A percentile compares a stretch with the other conserved stretches of the same genome.
phyloP scores from a whole-genome alignment of 2,329 filamentous ascomycete species.

The Xylaria sp. region DNA sequence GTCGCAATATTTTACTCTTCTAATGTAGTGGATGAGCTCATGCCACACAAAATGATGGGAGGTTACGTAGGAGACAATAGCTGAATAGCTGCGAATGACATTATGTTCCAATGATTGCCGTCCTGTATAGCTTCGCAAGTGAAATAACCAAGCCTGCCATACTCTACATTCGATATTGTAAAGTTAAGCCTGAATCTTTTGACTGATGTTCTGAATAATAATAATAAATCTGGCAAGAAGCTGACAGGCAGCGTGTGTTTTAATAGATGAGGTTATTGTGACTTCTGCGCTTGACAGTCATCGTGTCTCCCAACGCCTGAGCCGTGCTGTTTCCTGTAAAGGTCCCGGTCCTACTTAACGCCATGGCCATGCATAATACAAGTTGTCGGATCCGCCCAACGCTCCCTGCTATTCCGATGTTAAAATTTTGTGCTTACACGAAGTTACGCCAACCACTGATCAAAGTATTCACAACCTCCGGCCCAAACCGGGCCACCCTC shows the following conservation, averaged over 20 bases:
- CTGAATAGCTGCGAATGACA: conserved; percentile 41
- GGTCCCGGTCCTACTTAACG: conserved; percentile 26
- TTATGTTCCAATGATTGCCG: conserved; percentile 15
- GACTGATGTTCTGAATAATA: neutral
- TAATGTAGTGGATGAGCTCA: conserved; percentile 24
- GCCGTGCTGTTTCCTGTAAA: conserved; percentile 10
- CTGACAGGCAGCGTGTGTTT: neutral
- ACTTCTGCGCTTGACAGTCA: neutral
- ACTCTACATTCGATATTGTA: neutral
- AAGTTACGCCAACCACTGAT: conserved; percentile 74
- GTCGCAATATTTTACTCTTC: conserved; percentile 30
- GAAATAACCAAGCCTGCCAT: neutral
- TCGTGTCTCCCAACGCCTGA: conserved; percentile 22
- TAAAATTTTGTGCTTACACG: neutral
- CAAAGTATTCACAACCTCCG: conserved; percentile 90
- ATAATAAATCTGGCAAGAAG: neutral
- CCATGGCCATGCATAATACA: conserved; percentile 35
- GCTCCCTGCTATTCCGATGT: neutral
- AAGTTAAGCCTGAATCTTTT: neutral
- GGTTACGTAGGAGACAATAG: conserved; percentile 15
- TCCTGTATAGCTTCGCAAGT: neutral
- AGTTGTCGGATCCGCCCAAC: conserved; percentile 9
- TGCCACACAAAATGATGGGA: conserved; percentile 32
- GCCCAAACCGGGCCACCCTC: conserved; percentile 91
- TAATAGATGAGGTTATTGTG: neutral